Percentiles rank a stretch among this genome's conserved stretches.
Evolutionary conservation across 2,329 filamentous ascomycete genomes (phyloP).

Genomic region (Aplosporella prunicola): DNA sequence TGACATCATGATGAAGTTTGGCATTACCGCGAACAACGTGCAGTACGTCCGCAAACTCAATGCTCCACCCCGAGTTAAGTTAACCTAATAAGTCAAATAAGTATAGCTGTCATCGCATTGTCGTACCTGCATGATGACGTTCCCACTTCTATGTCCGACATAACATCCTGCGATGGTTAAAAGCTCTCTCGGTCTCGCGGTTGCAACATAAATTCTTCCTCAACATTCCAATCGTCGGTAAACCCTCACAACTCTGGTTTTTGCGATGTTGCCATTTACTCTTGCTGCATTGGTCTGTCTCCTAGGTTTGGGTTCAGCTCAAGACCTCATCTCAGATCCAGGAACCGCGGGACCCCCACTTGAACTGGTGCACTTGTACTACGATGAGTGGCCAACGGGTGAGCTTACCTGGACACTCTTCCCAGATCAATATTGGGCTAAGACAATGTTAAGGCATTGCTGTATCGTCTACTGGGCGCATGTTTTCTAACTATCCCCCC

Average conservation of each 20-base stretch:
- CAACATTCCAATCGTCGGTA: not conserved
- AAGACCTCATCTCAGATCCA: conserved; percentile 23
- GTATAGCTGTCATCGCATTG: too few species aligned
- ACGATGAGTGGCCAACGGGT: conserved; percentile 42
- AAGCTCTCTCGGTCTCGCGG: too few species aligned
- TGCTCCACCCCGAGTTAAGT: too few species aligned
- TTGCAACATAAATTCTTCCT: too few species aligned
- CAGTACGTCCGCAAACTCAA: too few species aligned
- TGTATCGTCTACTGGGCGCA: conserved; percentile 41
- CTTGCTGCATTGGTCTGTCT: not conserved
- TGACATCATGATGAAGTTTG: too few species aligned
- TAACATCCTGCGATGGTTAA: too few species aligned
- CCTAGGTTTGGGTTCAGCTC: not conserved
- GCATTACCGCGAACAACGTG: too few species aligned
- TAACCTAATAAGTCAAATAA: too few species aligned
- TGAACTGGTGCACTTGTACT: conserved; percentile 42
- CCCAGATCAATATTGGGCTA: not conserved
- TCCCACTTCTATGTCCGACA: too few species aligned
- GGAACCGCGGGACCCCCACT: conserved; percentile 33
- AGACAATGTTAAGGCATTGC: conserved; percentile 34
- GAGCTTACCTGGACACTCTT: conserved; percentile 3
- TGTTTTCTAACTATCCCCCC: conserved; percentile 44
- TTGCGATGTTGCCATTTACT: conserved; percentile 1
- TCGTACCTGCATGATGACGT: too few species aligned
- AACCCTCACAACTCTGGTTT: too few species aligned